Base-by-base conservation (phyloP, 2,329 filamentous ascomycete species). In the Furcasterigmium sp. region DNA sequence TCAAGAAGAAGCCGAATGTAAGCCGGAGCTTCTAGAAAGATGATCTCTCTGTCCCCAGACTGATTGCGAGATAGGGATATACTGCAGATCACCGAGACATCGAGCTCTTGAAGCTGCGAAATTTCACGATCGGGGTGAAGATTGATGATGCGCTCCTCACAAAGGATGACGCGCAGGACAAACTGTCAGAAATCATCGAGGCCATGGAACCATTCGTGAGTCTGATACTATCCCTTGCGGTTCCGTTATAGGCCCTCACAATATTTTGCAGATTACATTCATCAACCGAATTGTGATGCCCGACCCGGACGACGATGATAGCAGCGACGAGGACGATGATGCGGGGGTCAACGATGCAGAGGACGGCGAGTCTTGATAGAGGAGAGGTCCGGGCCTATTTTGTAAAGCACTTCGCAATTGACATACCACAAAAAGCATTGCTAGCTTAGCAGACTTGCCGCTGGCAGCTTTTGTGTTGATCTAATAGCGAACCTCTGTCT, bases 1-100 rank as follows among this genome's bases (percentile, higher is more conserved):
- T 96, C 40, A 95, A 94, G 72, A 91, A 80, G 29, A 84, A 84
- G 57, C 91, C 91, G 5, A 91, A 91, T 80, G 75, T 49, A 29
- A 11, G n/a, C n/a, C n/a, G n/a, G n/a, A 26, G 18, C 21, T 35
- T 13, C 8, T 8, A n/a, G 9, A 13, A 30, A 37, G 21, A 4
- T 15, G 3, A 19, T 32, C 17, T 37, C 39, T 17, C 39, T 28
- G n/a, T n/a, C n/a, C 23, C 9, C 14, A 37, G 18, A 21, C 41
- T 18, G 18, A 42, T 28, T 41, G 29, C 20, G 25, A 19, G 5
- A 29, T 57, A 91, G 85, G 88, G 86, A 37, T 95, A 86, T 58
- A 70, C 79, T 36, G 74, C 76, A 17, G 82, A 87, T 45, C 87
- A 95, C 58, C 70, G 77, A 34, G 85, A 95, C 53, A 90, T 95